A percentile compares a stretch with the other conserved stretches of the same genome.
phyloP scores from a whole-genome alignment of 2,329 filamentous ascomycete species.

The Dichotomopilus funicola region DNA sequence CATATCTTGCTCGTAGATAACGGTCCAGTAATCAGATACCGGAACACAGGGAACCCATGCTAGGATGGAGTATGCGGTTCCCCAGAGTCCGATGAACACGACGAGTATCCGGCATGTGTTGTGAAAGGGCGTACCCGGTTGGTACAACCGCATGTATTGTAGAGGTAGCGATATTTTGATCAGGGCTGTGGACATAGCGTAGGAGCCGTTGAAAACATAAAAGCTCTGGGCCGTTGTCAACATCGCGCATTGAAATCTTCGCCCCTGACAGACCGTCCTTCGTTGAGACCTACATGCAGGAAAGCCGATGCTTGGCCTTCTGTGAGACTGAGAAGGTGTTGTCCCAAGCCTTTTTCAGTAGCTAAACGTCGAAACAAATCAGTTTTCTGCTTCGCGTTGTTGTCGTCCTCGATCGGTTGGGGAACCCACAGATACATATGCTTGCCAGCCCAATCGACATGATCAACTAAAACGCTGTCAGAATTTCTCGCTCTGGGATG shows the following conservation, averaged over 20 bases:
- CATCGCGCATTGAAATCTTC: background rate
- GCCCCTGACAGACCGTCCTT: background rate
- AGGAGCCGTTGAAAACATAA: slow-evolving; percentile 30
- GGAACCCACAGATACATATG: slow-evolving; percentile 8
- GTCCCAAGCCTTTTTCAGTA: slow-evolving; percentile 25
- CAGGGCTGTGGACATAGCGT: slow-evolving; percentile 29
- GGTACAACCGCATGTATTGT: slow-evolving; percentile 34
- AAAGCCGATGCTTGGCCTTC: slow-evolving; percentile 19
- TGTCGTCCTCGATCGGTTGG: no score
- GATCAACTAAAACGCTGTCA: background rate
- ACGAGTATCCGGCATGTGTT: slow-evolving; percentile 14
- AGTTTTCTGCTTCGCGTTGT: no score
- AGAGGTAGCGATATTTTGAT: slow-evolving; percentile 34
- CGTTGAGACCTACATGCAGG: slow-evolving; percentile 19
- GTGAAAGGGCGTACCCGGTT: slow-evolving; percentile 23
- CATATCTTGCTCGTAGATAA: slow-evolving; percentile 17
- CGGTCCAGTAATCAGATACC: slow-evolving; percentile 6
- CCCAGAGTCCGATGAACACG: slow-evolving; percentile 24
- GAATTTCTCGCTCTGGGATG: no score
- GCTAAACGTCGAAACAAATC: background rate
- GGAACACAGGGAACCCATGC: slow-evolving; percentile 28
- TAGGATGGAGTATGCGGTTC: slow-evolving; percentile 26
- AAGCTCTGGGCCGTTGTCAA: slow-evolving; percentile 23
- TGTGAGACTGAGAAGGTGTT: slow-evolving; percentile 24
- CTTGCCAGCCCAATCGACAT: slow-evolving; percentile 3